A percentile compares a stretch with the other conserved stretches of the same genome.
phyloP scores from a whole-genome alignment of 2,329 filamentous ascomycete species.

The Nigrograna mackinnonii region DNA sequence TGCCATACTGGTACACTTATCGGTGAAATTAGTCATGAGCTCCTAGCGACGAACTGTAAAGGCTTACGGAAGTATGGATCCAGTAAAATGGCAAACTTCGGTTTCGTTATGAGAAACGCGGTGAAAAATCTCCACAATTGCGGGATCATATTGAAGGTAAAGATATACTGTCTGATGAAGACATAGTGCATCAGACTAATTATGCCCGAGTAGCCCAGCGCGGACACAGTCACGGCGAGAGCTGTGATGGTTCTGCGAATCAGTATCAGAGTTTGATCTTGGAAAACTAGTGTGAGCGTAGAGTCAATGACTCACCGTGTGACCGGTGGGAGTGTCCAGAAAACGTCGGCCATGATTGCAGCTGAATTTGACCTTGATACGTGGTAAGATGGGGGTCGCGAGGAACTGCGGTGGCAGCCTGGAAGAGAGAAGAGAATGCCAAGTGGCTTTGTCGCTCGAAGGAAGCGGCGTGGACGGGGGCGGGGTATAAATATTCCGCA shows the following conservation, averaged over 20 bases:
- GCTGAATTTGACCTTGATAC: conserved; percentile 10
- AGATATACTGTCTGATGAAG: conserved; percentile 58
- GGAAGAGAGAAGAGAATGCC: conserved; percentile 18
- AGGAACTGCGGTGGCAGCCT: conserved; percentile 40
- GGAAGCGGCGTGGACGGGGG: no score
- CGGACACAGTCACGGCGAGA: conserved; percentile 65
- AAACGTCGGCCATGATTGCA: conserved; percentile 57
- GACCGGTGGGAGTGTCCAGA: conserved; percentile 69
- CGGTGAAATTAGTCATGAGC: conserved; percentile 30
- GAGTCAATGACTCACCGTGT: conserved; percentile 58
- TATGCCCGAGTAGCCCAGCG: conserved; percentile 62
- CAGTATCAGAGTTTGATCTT: conserved; percentile 49
- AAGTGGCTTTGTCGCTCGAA: no score
- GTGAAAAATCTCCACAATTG: conserved; percentile 64
- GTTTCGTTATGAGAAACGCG: conserved; percentile 62
- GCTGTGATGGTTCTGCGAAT: conserved; percentile 68
- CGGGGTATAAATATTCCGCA: no score
- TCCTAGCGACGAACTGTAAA: background rate
- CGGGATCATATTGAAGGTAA: conserved; percentile 57
- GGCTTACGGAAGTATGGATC: conserved; percentile 72
- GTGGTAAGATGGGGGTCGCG: conserved; percentile 13
- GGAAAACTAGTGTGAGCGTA: conserved; percentile 2
- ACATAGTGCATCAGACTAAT: conserved; percentile 56
- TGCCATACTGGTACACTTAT: conserved; percentile 75
- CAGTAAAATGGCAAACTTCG: conserved; percentile 62